Evolutionary conservation across 108 stramenopile genomes (phyloP), one percentile per base, ranked within the genome.

Genomic region (Cyclotella sp.): DNA sequence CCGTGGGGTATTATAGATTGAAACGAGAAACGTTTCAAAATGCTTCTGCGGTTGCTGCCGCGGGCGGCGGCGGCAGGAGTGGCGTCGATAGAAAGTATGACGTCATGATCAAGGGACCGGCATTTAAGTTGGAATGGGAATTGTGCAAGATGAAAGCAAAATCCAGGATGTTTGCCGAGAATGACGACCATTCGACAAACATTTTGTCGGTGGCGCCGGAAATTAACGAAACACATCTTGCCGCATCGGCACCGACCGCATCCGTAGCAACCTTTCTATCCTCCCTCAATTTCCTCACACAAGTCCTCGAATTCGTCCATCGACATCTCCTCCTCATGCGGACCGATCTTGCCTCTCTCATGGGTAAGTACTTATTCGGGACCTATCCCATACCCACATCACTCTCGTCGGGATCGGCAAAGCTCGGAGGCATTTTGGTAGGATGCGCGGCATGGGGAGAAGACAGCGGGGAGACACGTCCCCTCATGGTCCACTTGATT

Each of bases 341-440:
- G 12, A n/a, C 72, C 9, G 73, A 64, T 13, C 68, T 91, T 11
- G 87, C 87, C 24, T 44, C 67, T 9, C 39, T 85, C 26, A 79
- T 90, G 12, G 93, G 91, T 11, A 82, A 74, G 13, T 55, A 68
- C 41, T 61, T 90, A 13, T 91, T 91, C 42, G 89, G 90, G 19
- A 76, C 70, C 28, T 58, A 69, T 21, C 90, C 89, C 12, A 40
- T 85, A 5, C 70, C 79, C 10, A 55, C 81, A 41, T 68, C 84
- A 3, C 63, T 78, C 0, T 43, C 65, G 16, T 49, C 87, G 45
- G 85, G 83, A 30, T 78, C 88, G 9, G 76, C 71, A 21, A 86
- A 82, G 0, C 40, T 92, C 39, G 85, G 85, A 3, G 67, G 88
- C n/a, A 78, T 55, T 40, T 15, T 65, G 75, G 74, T 70, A 19